phyloP scores from a whole-genome alignment of 176 grass and related monocot genomes.

The Saccharum spontaneum region DNA sequence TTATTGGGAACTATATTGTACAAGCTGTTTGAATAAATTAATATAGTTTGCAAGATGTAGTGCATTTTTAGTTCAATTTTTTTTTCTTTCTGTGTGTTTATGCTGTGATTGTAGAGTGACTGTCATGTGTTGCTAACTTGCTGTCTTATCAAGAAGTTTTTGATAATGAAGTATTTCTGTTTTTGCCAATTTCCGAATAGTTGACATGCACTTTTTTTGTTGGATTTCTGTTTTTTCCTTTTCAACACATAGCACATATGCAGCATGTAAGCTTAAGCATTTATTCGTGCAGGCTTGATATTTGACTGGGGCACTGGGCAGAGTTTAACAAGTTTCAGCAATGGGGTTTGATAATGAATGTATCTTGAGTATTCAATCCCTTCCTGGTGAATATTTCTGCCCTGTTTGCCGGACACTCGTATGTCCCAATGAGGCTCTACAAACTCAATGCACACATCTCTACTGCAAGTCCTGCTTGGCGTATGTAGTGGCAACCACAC shows the following conservation, averaged over 20 bases:
- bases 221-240: slow-evolving; percentile 4
- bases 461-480: slow-evolving; percentile 97
- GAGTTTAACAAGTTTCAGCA: background rate
- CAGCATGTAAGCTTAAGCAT: background rate
- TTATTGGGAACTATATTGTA: background rate
- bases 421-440: slow-evolving; percentile 85
- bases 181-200: background rate
- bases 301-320: slow-evolving; percentile 11
- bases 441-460: slow-evolving; percentile 96
- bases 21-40: background rate
- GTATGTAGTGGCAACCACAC: slow-evolving; percentile 83
- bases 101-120: slow-evolving; percentile 5
- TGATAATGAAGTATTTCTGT: background rate
- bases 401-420: slow-evolving; percentile 97
- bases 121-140: background rate
- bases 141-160: background rate
- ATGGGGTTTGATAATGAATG: slow-evolving; percentile 99
- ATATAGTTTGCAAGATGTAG: background rate
- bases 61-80: background rate
- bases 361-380: slow-evolving; percentile 82
- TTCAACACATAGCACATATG: background rate
- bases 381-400: slow-evolving; percentile 99
- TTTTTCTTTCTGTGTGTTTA: background rate
- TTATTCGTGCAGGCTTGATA: slow-evolving; percentile 37
- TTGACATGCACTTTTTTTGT: background rate